Evolutionary conservation across 352 stramenopile genomes (phyloP).

Genomic region (Bremia lactucae): DNA sequence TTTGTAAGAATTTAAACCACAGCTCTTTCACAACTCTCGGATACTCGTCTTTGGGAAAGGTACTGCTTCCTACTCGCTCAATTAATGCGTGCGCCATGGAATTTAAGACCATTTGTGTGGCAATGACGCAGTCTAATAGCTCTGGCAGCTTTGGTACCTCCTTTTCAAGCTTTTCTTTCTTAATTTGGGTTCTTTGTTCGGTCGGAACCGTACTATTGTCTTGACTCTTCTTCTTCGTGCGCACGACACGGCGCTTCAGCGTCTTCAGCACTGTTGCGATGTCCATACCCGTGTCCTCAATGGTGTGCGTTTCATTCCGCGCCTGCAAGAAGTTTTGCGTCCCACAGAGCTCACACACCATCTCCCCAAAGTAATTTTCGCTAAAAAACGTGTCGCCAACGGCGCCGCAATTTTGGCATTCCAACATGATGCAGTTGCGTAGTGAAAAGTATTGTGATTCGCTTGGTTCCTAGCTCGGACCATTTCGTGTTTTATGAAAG

Average conservation of each 20-base stretch:
- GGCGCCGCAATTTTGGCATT: conserved; percentile 69
- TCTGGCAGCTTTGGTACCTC: conserved; percentile 12
- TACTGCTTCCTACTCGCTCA: conserved; percentile 21
- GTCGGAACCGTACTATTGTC: not conserved
- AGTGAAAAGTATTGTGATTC: no score
- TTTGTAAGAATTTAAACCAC: conserved; percentile 60
- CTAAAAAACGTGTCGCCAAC: conserved; percentile 70
- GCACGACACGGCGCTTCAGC: conserved; percentile 26
- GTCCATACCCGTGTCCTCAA: conserved; percentile 62
- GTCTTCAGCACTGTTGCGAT: conserved; percentile 22
- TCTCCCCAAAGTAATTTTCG: conserved; percentile 76
- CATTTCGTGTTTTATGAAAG: no score
- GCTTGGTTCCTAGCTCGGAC: no score
- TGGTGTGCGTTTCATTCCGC: conserved; percentile 74
- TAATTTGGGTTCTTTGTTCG: not conserved
- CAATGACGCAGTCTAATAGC: conserved; percentile 48
- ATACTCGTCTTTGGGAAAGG: conserved; percentile 33
- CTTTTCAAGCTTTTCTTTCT: conserved; percentile 1
- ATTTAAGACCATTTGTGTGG: conserved; percentile 53
- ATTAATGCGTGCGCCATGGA: conserved; percentile 39
- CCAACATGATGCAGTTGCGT: conserved; percentile 29
- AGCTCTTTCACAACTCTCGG: conserved; percentile 37
- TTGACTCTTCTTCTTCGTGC: conserved; percentile 18
- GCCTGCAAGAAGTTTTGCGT: conserved; percentile 75
- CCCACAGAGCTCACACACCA: conserved; percentile 77